phyloP scores from a whole-genome alignment of 2,329 filamentous ascomycete genomes.

The Aspergillus floridensis region DNA sequence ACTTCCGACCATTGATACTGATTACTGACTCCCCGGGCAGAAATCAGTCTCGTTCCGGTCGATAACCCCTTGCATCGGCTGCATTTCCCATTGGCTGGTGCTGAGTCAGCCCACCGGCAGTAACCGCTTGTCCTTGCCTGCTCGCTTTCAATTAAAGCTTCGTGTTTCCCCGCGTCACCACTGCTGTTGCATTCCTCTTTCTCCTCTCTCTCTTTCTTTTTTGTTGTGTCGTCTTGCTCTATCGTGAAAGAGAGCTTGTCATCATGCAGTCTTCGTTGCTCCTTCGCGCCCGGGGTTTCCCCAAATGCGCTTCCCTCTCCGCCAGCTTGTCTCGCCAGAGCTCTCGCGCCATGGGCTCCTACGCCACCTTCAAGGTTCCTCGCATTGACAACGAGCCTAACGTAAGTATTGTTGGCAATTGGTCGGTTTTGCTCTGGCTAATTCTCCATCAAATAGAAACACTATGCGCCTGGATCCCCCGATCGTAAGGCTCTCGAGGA shows the following conservation, averaged over 20 bases:
- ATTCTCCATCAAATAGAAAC: slow-evolving; percentile 59
- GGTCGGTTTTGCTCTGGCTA: background rate
- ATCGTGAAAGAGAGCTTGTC: slow-evolving; percentile 4
- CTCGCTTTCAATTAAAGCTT: background rate
- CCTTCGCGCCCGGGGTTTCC: slow-evolving; percentile 26
- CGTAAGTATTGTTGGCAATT: slow-evolving; percentile 53
- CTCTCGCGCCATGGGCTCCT: slow-evolving; percentile 48
- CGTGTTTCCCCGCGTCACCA: background rate
- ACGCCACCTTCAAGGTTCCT: slow-evolving; percentile 85
- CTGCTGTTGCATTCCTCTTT: background rate
- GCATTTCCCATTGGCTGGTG: background rate
- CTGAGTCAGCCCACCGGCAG: background rate
- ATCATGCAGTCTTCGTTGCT: slow-evolving; percentile 31
- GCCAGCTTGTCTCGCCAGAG: slow-evolving; percentile 20
- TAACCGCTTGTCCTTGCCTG: background rate
- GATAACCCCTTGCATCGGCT: background rate
- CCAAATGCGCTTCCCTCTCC: slow-evolving; percentile 19
- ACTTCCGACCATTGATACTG: background rate
- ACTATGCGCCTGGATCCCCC: slow-evolving; percentile 79
- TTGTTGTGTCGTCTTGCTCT: background rate
- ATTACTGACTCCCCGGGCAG: background rate
- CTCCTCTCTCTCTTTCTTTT: background rate
- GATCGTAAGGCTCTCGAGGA: slow-evolving; percentile 74
- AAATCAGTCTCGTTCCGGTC: background rate
- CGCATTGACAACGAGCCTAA: slow-evolving; percentile 92